Conservation (phyloP, 345 rosid species). For the Dipteronia dyeriana region DNA sequence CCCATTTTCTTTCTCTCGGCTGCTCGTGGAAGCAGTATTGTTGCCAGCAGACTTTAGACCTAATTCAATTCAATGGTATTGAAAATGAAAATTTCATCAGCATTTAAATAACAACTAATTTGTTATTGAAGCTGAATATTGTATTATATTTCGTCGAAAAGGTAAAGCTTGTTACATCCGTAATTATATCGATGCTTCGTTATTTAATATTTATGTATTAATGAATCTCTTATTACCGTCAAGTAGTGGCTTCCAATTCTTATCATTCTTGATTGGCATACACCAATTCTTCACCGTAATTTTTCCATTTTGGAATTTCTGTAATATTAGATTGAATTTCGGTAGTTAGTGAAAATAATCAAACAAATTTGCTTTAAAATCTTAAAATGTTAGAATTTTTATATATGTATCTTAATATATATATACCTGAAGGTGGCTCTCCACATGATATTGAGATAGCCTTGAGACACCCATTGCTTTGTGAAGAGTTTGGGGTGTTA, state of each 20-base stretch:
- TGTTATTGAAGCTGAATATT: too few relatives aligned
- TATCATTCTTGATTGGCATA: slow-evolving; percentile 1
- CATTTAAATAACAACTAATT: background rate
- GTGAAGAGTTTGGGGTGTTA: too few relatives aligned
- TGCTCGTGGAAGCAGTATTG: background rate
- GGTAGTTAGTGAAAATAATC: background rate
- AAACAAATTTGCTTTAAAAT: background rate
- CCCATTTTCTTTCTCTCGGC: background rate
- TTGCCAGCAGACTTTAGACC: background rate
- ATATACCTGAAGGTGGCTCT: slow-evolving; percentile 40
- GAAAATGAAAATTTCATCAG: background rate
- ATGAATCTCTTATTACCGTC: background rate
- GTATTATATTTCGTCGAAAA: too few relatives aligned
- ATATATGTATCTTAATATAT: too few relatives aligned
- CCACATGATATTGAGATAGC: slow-evolving; percentile 11
- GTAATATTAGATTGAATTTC: slow-evolving; percentile 13
- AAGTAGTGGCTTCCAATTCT: too few relatives aligned
- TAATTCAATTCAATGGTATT: background rate
- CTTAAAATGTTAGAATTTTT: too few relatives aligned
- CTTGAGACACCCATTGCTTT: too few relatives aligned
- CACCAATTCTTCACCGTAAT: slow-evolving; percentile 3
- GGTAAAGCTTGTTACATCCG: too few relatives aligned
- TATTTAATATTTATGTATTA: too few relatives aligned
- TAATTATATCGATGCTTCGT: too few relatives aligned
- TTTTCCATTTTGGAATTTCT: slow-evolving; percentile 35